Evolutionary conservation across 192 early-diverging fungal genomes (phyloP).

Genomic region (Helicostylum pulchrum): DNA sequence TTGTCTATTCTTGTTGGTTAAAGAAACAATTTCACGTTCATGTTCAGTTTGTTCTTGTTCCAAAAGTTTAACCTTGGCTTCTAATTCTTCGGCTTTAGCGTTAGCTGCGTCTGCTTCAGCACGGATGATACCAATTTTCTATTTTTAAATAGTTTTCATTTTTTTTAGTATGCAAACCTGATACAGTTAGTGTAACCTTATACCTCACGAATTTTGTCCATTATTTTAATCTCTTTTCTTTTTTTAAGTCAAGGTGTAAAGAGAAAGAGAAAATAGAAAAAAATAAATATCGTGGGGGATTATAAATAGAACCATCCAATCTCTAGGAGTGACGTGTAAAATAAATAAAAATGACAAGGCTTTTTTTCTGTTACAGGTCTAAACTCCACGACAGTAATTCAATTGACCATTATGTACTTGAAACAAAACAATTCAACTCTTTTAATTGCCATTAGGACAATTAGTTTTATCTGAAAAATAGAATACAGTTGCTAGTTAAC

Average conservation of each 20-base stretch:
- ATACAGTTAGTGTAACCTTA: not conserved
- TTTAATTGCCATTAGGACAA: too few relatives aligned
- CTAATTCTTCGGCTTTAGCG: slow-evolving; percentile 56
- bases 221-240: not conserved
- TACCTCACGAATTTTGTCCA: slow-evolving; percentile 25
- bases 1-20: slow-evolving; percentile 53
- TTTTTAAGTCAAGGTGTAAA: not conserved
- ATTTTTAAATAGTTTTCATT: too few relatives aligned
- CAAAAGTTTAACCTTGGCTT: slow-evolving; percentile 52
- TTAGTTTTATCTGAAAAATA: too few relatives aligned
- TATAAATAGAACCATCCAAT: too few relatives aligned
- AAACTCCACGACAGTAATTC: too few relatives aligned
- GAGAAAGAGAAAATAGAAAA: not conserved
- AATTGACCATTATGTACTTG: too few relatives aligned
- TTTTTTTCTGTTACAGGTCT: too few relatives aligned
- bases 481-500: too few relatives aligned
- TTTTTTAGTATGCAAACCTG: not conserved
- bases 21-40: slow-evolving; percentile 70
- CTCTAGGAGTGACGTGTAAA: too few relatives aligned
- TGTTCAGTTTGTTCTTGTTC: slow-evolving; percentile 54
- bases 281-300: not conserved
- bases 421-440: too few relatives aligned
- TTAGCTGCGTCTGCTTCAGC: slow-evolving; percentile 61
- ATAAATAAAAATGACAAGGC: too few relatives aligned
- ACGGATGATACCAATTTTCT: slow-evolving; percentile 64